phyloP scores from a whole-genome alignment of 164 flowering plant species.

The Berberis thunbergii region DNA sequence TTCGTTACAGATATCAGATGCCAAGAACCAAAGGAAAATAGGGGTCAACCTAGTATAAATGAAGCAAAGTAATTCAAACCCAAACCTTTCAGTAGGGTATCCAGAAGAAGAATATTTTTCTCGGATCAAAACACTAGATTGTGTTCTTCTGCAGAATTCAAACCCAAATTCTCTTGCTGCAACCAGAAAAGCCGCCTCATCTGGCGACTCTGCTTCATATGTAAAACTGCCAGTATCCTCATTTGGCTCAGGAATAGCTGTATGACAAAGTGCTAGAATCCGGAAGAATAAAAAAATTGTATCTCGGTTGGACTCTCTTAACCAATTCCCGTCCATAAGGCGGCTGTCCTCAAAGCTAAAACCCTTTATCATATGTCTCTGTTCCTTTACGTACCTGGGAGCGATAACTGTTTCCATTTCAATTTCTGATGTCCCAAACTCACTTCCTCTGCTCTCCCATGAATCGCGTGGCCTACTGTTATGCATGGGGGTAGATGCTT shows the following conservation, averaged over 20 bases:
- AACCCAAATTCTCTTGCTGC: slow-evolving; percentile 97
- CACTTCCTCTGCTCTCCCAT: slow-evolving; percentile 10
- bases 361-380: slow-evolving; percentile 49
- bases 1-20: neutral
- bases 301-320: slow-evolving; percentile 44
- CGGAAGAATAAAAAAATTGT: slow-evolving; percentile 52
- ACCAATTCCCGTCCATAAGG: slow-evolving; percentile 76
- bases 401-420: slow-evolving; percentile 51
- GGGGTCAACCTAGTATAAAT: neutral
- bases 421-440: slow-evolving; percentile 32
- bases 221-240: slow-evolving; percentile 54
- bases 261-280: slow-evolving; percentile 81
- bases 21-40: neutral
- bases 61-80: slow-evolving; percentile 1
- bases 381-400: slow-evolving; percentile 27
- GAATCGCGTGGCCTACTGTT: slow-evolving; percentile 7
- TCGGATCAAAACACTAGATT: slow-evolving; percentile 52
- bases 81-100: slow-evolving; percentile 57
- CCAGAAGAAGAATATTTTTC: slow-evolving; percentile 50
- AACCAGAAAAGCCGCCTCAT: slow-evolving; percentile 89
- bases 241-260: slow-evolving; percentile 79
- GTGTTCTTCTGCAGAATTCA: slow-evolving; percentile 78
- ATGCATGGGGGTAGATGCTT: slow-evolving; percentile 12
- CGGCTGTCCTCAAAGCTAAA: slow-evolving; percentile 80
- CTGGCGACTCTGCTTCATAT: slow-evolving; percentile 97